A percentile compares a stretch with the other conserved stretches of the same genome.
phyloP scores from a whole-genome alignment of 2,329 filamentous ascomycete species.

The Arthrocladium fulminans region DNA sequence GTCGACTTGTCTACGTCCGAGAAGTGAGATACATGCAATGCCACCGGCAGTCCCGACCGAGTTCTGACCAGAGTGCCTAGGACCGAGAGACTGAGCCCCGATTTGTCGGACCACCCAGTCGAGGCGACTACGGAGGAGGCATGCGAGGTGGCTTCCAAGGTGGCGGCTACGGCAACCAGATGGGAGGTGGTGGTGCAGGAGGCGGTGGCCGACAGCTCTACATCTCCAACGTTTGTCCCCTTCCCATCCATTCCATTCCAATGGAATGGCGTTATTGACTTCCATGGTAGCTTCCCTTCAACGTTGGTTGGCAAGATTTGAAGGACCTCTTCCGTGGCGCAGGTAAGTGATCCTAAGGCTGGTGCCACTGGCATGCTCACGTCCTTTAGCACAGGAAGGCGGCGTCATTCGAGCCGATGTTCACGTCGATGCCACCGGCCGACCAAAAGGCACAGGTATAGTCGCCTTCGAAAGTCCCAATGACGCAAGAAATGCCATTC shows the following conservation, averaged over 20 bases:
- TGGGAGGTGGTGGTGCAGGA: conserved; percentile 39
- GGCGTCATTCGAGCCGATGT: conserved; percentile 91
- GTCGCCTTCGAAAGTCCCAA: conserved; percentile 93
- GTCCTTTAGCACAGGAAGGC: conserved; percentile 46
- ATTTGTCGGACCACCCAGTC: conserved; percentile 68
- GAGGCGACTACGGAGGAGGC: conserved; percentile 51
- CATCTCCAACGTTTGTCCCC: conserved; percentile 85
- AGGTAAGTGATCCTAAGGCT: conserved; percentile 53
- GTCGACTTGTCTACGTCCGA: conserved; percentile 93
- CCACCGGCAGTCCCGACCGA: too few species aligned
- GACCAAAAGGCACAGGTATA: conserved; percentile 92
- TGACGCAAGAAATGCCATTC: conserved; percentile 89
- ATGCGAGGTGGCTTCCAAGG: conserved; percentile 19
- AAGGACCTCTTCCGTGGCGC: conserved; percentile 98
- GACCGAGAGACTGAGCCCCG: conserved; percentile 97
- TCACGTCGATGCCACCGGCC: conserved; percentile 80
- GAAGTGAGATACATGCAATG: too few species aligned
- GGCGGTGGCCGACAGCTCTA: conserved; percentile 75
- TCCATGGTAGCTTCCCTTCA: conserved; percentile 76
- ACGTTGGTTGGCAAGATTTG: conserved; percentile 95
- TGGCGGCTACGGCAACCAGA: conserved; percentile 43
- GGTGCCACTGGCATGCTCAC: conserved; percentile 15
- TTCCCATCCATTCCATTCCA: conserved; percentile 26
- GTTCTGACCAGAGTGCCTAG: conserved; percentile 38
- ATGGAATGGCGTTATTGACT: conserved; percentile 29